Evolutionary conservation across 2,329 filamentous ascomycete species (phyloP), one percentile per base, ranked within the genome.

Genomic region (Aspergillus felis): DNA sequence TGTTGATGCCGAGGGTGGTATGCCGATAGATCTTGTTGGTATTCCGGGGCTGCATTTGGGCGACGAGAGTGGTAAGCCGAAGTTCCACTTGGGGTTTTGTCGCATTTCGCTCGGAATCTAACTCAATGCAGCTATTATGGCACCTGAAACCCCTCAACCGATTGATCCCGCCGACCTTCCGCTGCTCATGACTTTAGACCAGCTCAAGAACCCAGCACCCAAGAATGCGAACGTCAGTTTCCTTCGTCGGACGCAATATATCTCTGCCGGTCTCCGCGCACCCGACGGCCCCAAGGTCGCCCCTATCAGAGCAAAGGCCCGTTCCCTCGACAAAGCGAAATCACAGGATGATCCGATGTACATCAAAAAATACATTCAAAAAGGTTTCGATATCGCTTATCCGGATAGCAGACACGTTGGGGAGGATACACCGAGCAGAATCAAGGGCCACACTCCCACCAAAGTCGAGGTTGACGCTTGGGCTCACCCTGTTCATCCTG

Each of bases 1-100:
- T 76, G 92, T 92, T 29, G 94, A 99, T 84, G 94, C 92, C 8
- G 94, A 99, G 79, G 84, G 97, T 66, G 94, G 94, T 57, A 97
- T 99, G 94, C 92, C 92, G 58, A 86, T 99, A 71, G 93, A 97
- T 73, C 79, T 99, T 65, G 89, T 97, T 57, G 94, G 94, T 68
- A 91, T 97, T 79, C 93, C 93, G 6, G 92, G 92, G 29, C 87
- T 97, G 57, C 97, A 97, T 70, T 88, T 97, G 68, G 93, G 92
- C 57, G 92, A 97, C 73, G 93, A 97, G 80, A 89, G 89, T 77
- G 91, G 92, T 97, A 82, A 60, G 80, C 48, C 53, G 9, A 20
- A 49, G 48, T 28, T 35, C 24, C 38, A 14, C 20, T 41, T 44
- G 24, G 20, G 41, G 50, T 53, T 46, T 42, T 32, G 9, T 41